Conservation (phyloP, 208 protist species). For the Novymonas esmeraldas region DNA sequence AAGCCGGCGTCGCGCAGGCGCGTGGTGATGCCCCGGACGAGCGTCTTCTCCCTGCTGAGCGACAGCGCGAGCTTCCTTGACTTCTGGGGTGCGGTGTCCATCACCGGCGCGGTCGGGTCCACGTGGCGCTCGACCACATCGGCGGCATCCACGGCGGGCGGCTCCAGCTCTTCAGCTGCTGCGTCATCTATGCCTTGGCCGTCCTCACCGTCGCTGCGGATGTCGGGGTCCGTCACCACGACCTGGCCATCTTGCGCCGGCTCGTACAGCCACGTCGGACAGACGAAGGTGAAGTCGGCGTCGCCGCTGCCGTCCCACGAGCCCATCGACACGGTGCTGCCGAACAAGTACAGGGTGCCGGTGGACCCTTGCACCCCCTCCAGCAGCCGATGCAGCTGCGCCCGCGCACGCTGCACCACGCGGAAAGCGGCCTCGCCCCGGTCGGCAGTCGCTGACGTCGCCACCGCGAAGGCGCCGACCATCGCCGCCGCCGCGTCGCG, state of each 20-base stretch:
- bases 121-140: neutral
- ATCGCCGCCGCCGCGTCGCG: neutral
- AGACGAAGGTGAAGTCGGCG: constrained; percentile 70
- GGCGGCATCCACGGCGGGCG: neutral
- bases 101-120: neutral
- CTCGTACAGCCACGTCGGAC: constrained; percentile 9
- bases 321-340: constrained; percentile 74
- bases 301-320: constrained; percentile 81
- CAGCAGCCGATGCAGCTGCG: constrained; percentile 48
- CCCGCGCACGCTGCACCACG: constrained; percentile 43
- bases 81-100: neutral
- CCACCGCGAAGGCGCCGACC: constrained; percentile 42
- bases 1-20: constrained; percentile 61
- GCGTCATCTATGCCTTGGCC: neutral
- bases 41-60: constrained; percentile 15
- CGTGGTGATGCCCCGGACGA: constrained; percentile 28
- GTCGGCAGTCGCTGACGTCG: constrained; percentile 40
- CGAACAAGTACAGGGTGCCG: constrained; percentile 64
- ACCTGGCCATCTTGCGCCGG: neutral
- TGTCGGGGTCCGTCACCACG: neutral
- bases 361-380: neutral
- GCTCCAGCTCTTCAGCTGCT: neutral
- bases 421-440: constrained; percentile 47
- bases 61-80: neutral
- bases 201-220: constrained; percentile 1